Evolutionary conservation across 2,329 filamentous ascomycete genomes (phyloP), one percentile per base, ranked within the genome.

Genomic region (Apiospora kogelbergensis): DNA sequence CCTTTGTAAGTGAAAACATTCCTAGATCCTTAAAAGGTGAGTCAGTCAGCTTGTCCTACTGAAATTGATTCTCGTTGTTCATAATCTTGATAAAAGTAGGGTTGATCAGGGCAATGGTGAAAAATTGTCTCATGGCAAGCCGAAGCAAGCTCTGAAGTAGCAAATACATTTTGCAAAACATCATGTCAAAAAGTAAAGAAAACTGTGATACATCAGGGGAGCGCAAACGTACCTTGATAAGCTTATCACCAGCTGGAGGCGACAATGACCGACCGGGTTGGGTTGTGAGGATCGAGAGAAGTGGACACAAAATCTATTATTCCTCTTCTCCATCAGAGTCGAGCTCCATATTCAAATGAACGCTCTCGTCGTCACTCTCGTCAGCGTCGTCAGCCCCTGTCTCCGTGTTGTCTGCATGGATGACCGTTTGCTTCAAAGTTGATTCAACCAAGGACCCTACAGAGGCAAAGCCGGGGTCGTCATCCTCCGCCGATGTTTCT

Each of bases 121-220:
- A 90, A 89, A 86, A 87, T 97, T 90, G 93, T 99, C 95, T 99
- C 96, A 98, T 97, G 84, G 94, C 95, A 89, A 83, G 83, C 84
- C 86, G 80, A 81, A 82, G 81, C 81, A 82, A 90, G 94, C 94
- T 99, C 96, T 98, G 95, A 98, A 99, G 96, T 98, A 98, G 96
- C 96, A 98, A 98, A 98, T 98, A 98, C 95, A 94, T 83, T 84
- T 90, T 92, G 90, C 89, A 92, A 90, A 92, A 88, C 95, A 98
- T 98, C 95, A 94, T 96, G 82, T 90, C 86, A 86, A 82, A 60
- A 37, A 60, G 9, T 2, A 60, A 13, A 60, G n/a, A 2, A 60
- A 69, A 57, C 2, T 44, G 11, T 40, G 68, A 46, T 22, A 45
- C 57, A 48, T 10, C 68, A 5, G 24, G 24, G 11, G 33, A 22